Base-by-base conservation (phyloP, 192 early-diverging fungal species). In the Geranomyces variabilis region DNA sequence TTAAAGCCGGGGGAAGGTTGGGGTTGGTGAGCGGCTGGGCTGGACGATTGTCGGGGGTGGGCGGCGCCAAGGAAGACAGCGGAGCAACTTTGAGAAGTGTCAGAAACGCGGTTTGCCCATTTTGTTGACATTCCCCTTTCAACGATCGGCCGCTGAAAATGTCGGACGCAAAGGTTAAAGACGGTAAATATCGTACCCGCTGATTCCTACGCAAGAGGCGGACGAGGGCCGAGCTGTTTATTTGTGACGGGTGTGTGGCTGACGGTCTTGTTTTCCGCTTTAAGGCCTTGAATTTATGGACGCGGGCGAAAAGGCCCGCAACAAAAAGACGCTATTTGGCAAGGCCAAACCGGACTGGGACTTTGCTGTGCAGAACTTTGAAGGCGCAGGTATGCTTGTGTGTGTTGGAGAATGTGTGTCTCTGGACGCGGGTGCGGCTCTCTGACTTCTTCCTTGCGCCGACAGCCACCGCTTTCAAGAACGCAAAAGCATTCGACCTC, bases 291-390 rank as follows among this genome's bases (percentile, higher is more conserved):
- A 82, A 30, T 60, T 78, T 29, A 80, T 88, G 84, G 74, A 75
- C 59, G 80, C 77, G 21, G 87, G 84, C 13, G 83, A 86, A 28
- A 88, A 88, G 61, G 84, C 84, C 24, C 59, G 46, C 59, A 63
- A 49, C 31, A 71, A 71, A 41, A 71, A 71, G 61, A 63, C 31
- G 15, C 62, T 71, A 4, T 36, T 79, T 76, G 67, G 90, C 83
- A 78, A 83, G 77, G 77, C 81, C 64, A 91, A 90, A 46, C 92
- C 92, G 34, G 92, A 93, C 70, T 92, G 87, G 89, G 92, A 93
- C 71, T 72, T 85, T 34, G 91, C 91, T 44, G 86, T 82, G 14
- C 83, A 87, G 49, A 79, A 80, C 70, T 93, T 88, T 59, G 89
- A 92, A 69, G 83, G 82, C 71, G 92, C 92, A 71, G 92, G 91